Conservation (phyloP, 139 green algal genomes). For the Chlorella sp. region DNA sequence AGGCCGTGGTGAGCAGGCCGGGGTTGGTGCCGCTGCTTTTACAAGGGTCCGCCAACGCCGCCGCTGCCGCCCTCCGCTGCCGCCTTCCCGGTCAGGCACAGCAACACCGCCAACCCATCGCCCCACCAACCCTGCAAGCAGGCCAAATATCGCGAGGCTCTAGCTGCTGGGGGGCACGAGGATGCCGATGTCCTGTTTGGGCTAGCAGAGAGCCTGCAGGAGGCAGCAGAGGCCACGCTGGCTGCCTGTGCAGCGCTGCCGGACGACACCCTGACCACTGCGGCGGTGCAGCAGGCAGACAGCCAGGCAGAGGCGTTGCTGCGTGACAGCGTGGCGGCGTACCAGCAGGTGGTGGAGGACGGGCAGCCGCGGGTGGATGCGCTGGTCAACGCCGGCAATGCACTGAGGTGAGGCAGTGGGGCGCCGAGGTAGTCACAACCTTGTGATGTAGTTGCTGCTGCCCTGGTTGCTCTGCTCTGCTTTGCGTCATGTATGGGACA, state of each 20-base stretch:
- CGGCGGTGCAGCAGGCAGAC: conserved; percentile 17
- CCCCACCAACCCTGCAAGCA: conserved; percentile 19
- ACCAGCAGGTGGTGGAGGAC: conserved; percentile 51
- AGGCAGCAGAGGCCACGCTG: conserved; percentile 51
- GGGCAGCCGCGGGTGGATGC: conserved; percentile 7
- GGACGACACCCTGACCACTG: conserved; percentile 44
- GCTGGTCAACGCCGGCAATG: conserved; percentile 20
- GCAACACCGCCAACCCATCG: neutral
- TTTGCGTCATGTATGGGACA: neutral
- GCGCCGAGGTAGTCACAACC: neutral
- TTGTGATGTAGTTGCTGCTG: neutral
- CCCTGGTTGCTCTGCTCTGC: neutral
- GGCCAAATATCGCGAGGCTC: conserved; percentile 32
- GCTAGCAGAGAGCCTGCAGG: conserved; percentile 31
- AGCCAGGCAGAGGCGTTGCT: conserved; percentile 46
- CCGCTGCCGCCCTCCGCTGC: neutral
- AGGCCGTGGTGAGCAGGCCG: conserved; percentile 43
- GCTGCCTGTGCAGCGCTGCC: conserved; percentile 29
- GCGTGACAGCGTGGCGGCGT: conserved; percentile 47
- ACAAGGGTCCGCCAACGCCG: neutral
- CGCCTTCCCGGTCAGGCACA: neutral
- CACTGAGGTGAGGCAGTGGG: neutral
- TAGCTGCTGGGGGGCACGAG: neutral
- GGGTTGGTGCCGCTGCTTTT: neutral
- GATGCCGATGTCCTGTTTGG: conserved; percentile 18